These are phyloP conservation scores for Hypoxylon sp. DNA, from an alignment of 2,329 filamentous ascomycete species.

Conservation along the genomic window DNA sequence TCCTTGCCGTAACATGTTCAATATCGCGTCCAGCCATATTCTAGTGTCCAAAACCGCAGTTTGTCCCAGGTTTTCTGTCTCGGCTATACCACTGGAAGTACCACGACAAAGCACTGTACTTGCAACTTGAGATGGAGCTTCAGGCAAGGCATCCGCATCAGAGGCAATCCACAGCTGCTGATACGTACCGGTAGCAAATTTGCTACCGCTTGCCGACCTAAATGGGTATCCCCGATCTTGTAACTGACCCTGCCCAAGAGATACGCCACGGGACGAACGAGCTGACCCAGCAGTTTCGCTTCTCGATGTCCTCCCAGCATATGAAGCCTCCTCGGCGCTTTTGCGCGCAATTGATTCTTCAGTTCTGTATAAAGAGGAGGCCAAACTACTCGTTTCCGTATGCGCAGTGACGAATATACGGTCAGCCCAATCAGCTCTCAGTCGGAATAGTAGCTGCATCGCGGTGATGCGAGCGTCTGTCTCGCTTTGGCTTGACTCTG, in stretches of 20 bases:
- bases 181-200: constrained; percentile 53
- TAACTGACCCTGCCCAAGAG: constrained; percentile 62
- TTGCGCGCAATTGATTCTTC: constrained; percentile 65
- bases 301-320: constrained; percentile 59
- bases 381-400: constrained; percentile 79
- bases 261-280: constrained; percentile 64
- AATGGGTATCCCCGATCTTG: constrained; percentile 58
- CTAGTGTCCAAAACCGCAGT: constrained; percentile 68
- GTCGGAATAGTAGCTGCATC: constrained; percentile 82
- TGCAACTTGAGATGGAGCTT: constrained; percentile 58
- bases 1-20: constrained; percentile 78
- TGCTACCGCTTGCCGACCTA: constrained; percentile 59
- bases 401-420: constrained; percentile 78
- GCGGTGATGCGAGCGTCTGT: constrained; percentile 78
- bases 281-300: constrained; percentile 58
- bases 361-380: constrained; percentile 76
- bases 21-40: constrained; percentile 81
- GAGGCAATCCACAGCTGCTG: constrained; percentile 70
- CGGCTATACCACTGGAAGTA: constrained; percentile 40
- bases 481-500: constrained; percentile 69
- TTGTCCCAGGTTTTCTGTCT: constrained; percentile 38
- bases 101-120: constrained; percentile 66
- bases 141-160: constrained; percentile 68
- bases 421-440: constrained; percentile 85
- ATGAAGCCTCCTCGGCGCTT: constrained; percentile 64